Percentiles rank a stretch among this genome's conserved stretches.
phyloP scores from a whole-genome alignment of 2,329 filamentous ascomycete genomes.

The Elsinoe perseae region DNA sequence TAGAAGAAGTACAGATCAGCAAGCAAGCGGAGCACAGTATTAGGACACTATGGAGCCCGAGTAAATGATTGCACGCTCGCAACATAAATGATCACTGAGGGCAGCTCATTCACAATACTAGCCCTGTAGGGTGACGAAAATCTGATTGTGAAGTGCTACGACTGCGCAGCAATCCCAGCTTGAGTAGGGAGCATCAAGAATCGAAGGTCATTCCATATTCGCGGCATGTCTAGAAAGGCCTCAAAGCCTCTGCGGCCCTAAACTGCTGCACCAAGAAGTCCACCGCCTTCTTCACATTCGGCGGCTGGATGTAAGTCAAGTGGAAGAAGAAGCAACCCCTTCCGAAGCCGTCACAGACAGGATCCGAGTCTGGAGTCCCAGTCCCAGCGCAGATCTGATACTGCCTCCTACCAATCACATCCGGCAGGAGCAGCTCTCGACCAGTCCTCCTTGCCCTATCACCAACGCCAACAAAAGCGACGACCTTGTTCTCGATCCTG shows the following conservation, averaged over 20 bases:
- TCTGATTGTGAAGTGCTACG: too few species aligned
- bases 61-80: too few species aligned
- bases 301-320: neutral
- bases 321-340: neutral
- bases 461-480: constrained; percentile 13
- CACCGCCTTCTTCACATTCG: neutral
- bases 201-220: neutral
- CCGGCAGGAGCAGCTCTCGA: neutral
- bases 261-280: constrained; percentile 6
- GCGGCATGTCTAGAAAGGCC: neutral
- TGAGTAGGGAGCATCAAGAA: too few species aligned
- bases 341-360: neutral
- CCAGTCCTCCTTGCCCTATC: neutral
- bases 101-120: too few species aligned
- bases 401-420: neutral
- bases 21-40: too few species aligned
- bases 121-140: too few species aligned
- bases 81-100: too few species aligned
- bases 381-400: neutral
- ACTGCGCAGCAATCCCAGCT: too few species aligned
- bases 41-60: too few species aligned
- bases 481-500: constrained; percentile 8
- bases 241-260: neutral
- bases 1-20: too few species aligned
- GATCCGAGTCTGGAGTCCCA: neutral